Conservation (phyloP, 768 basidiomycete species). For the Mycena haematopus region DNA sequence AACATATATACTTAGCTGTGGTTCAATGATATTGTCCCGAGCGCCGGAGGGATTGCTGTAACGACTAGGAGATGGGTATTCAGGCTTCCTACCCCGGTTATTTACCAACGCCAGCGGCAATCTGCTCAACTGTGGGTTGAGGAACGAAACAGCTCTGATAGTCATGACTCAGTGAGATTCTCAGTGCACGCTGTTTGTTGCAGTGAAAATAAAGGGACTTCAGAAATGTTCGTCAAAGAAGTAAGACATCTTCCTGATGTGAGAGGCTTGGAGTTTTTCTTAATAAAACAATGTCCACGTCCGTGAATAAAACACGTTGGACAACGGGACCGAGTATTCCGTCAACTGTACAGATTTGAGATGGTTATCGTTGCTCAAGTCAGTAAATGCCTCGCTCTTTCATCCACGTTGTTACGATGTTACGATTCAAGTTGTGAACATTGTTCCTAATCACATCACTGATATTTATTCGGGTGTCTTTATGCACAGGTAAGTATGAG, state of each 20-base stretch:
- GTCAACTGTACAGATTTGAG: slow-evolving; percentile 5
- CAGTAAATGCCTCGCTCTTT: not conserved
- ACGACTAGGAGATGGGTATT: not conserved
- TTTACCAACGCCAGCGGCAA: slow-evolving; percentile 11
- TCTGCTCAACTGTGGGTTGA: slow-evolving; percentile 10
- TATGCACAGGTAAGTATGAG: not conserved
- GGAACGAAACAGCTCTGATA: slow-evolving; percentile 9
- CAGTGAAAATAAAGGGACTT: not conserved
- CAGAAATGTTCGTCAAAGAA: slow-evolving; percentile 8
- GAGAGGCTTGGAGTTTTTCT: not conserved
- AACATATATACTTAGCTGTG: slow-evolving; percentile 8
- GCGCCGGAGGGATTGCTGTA: slow-evolving; percentile 4
- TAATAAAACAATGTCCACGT: not conserved
- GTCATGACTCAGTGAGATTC: not conserved
- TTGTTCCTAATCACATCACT: not conserved
- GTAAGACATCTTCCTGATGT: not conserved
- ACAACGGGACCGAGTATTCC: not conserved
- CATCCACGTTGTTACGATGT: too few relatives aligned
- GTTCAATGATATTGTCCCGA: slow-evolving; percentile 8
- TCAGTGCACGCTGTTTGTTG: not conserved
- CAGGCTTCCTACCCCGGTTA: not conserved
- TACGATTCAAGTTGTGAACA: too few relatives aligned
- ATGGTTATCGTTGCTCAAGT: not conserved
- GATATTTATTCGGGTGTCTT: not conserved
- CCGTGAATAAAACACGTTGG: not conserved